Base-by-base conservation (phyloP, 1,284 basidiomycete species). In the Testicularia cyperi region DNA sequence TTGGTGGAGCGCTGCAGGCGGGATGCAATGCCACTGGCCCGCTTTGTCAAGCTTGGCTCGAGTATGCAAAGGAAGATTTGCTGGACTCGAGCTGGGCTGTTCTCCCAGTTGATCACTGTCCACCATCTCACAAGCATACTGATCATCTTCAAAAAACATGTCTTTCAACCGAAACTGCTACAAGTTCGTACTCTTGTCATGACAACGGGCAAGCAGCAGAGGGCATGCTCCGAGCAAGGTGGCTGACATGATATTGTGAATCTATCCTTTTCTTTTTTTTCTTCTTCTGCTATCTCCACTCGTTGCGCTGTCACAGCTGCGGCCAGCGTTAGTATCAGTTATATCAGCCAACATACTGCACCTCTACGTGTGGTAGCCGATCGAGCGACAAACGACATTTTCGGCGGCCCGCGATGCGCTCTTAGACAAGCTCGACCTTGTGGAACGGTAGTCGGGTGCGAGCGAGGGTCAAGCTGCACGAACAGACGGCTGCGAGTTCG, bases 141-240 rank as follows among this genome's bases (percentile, higher is more conserved):
- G 25, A 9, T n/a, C 25, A n/a, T 27, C 9, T 9, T 32, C 8
- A 32, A 13, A 13, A 23, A 54, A 28, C 22, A 63, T 63, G 60
- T 57, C 60, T 40, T 58, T 40, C 60, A 48, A 49, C 49, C 57
- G 64, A 55, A 62, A 47, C 49, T 66, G 64, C 58, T 66, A 58
- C 58, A 66, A 66, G 58, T 66, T 30, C 48, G 63, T 61, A 13
- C 5, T 15, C n/a, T n/a, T n/a, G n/a, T 23, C 19, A 9, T 19
- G 18, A 14, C 30, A 31, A 19, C 9, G 30, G 7, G 9, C 8
- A 8, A 8, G 30, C 13, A 31, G 15, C 20, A 9, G 20, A 21
- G 33, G 21, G 10, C 15, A 35, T 5, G 24, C 13, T 31, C 9
- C n/a, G n/a, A n/a, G n/a, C n/a, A n/a, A n/a, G n/a, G n/a, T 7